Evolutionary conservation across 306 rosid species (phyloP).

Genomic region (Styphnolobium japonicum): DNA sequence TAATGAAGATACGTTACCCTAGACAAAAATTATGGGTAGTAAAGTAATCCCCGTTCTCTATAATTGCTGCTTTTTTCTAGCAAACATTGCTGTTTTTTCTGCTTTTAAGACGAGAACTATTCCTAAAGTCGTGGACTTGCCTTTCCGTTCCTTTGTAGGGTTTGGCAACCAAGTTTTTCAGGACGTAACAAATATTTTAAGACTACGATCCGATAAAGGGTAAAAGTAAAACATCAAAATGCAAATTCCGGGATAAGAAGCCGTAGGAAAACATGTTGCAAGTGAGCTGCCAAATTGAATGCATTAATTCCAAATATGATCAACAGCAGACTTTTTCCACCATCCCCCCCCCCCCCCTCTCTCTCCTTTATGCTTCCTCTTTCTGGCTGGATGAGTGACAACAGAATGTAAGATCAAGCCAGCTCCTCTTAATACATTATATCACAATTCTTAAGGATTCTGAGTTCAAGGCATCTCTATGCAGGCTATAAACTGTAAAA

Average conservation of each 20-base stretch:
- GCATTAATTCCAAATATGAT: not conserved
- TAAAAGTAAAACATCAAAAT: constrained; percentile 1
- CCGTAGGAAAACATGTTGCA: not conserved
- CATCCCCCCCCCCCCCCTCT: not conserved
- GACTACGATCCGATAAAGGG: not conserved
- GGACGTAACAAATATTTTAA: not conserved
- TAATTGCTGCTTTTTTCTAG: not conserved
- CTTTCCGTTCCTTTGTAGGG: not conserved
- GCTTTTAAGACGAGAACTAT: not conserved
- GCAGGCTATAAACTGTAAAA: constrained; percentile 11
- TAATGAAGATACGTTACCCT: too few species aligned
- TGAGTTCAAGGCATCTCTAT: constrained; percentile 1
- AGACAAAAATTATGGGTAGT: too few species aligned
- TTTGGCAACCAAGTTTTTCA: not conserved
- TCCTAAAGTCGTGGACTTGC: not conserved
- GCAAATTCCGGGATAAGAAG: not conserved
- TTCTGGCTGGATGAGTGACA: not conserved
- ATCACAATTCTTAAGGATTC: not conserved
- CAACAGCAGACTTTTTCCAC: not conserved
- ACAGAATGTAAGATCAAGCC: not conserved
- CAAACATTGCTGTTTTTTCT: not conserved
- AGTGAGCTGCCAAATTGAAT: not conserved
- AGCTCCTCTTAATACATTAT: constrained; percentile 4
- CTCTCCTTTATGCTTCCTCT: constrained; percentile 5
- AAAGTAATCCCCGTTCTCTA: not conserved